Evolutionary conservation across 768 basidiomycete genomes (phyloP), one percentile per base, ranked within the genome.

Genomic region (Zangia roseola): DNA sequence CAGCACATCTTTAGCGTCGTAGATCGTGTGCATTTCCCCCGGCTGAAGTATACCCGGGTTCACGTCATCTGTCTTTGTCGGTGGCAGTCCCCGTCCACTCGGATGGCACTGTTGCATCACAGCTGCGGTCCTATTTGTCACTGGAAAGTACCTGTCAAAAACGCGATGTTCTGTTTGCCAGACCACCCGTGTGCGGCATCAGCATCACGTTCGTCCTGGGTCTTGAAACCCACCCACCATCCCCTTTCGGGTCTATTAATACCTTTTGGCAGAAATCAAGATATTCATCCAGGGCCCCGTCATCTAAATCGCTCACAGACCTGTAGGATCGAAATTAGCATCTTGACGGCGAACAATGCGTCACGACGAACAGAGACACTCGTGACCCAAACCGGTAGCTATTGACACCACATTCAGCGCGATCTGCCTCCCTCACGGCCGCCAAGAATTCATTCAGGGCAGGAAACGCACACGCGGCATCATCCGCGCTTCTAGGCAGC

Each of bases 391-490:
- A 80, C 52, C 71, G 64, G 26, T 61, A 59, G 8, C 61, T 63
- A 40, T 64, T 65, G 44, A 56, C 58, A 49, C 61, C 51, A 20
- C 56, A 49, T 52, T 73, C 67, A 31, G 60, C 57, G 38, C 70
- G 62, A 54, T 70, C 71, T 45, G 77, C 57, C 40, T 61, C 57
- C 54, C 65, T 65, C 42, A 86, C 56, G 31, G 61, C 54, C 12
- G 58, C 58, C 48, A 88, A 44, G 61, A 80, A 83, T 36, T 78
- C 81, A 24, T 71, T 61, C 4, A 73, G 58, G 25, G 67, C 63
- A 24, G 85, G 83, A 52, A 93, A 63, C 10, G 77, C 79, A 50
- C 78, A 78, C 16, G 79, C 82, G 40, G 82, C 80, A 61, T 92
- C 89, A 38, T 71, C 64, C 26, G 57, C 44, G 47, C 71, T 65